phyloP scores from a whole-genome alignment of 371 early-diverging fungal species.

The Sanchytrium tribonematis region DNA sequence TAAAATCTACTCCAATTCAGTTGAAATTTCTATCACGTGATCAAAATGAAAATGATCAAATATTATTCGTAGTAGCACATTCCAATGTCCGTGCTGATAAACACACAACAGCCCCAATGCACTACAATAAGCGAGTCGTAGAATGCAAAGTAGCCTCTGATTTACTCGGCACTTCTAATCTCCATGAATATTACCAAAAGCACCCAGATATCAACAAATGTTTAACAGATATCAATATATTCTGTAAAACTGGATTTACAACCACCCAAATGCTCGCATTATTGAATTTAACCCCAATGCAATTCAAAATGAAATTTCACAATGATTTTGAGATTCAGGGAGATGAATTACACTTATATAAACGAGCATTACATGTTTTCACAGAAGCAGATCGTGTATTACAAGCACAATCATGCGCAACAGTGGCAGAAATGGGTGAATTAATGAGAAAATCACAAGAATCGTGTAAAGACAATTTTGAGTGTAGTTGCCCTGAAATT shows the following conservation, averaged over 20 bases:
- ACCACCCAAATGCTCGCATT: no score
- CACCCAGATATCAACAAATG: no score
- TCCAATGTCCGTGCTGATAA: conserved; percentile 63
- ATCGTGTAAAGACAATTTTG: conserved; percentile 44
- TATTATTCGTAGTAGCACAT: conserved; percentile 66
- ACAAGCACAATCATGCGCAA: conserved; percentile 11
- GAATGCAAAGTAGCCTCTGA: conserved; percentile 58
- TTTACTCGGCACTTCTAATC: conserved; percentile 28
- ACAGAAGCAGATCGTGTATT: conserved; percentile 54
- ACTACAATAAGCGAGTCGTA: conserved; percentile 80
- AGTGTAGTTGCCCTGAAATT: conserved; percentile 65
- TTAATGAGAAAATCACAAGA: conserved; percentile 70
- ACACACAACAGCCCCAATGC: conserved; percentile 48
- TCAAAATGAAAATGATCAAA: conserved; percentile 7
- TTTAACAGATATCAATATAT: no score
- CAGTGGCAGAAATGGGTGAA: conserved; percentile 25
- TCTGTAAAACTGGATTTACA: no score
- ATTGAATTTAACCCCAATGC: no score
- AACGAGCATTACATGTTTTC: conserved; percentile 52
- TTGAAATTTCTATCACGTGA: conserved; percentile 17
- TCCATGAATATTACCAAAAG: no score
- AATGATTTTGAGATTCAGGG: conserved; percentile 28
- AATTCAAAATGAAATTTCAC: conserved; percentile 22
- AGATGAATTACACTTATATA: conserved; percentile 39
- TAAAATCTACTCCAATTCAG: conserved; percentile 29